A percentile compares a stretch with the other conserved stretches of the same genome.
phyloP scores from a whole-genome alignment of 352 stramenopile genomes.

The Halophytophthora polymorphica region DNA sequence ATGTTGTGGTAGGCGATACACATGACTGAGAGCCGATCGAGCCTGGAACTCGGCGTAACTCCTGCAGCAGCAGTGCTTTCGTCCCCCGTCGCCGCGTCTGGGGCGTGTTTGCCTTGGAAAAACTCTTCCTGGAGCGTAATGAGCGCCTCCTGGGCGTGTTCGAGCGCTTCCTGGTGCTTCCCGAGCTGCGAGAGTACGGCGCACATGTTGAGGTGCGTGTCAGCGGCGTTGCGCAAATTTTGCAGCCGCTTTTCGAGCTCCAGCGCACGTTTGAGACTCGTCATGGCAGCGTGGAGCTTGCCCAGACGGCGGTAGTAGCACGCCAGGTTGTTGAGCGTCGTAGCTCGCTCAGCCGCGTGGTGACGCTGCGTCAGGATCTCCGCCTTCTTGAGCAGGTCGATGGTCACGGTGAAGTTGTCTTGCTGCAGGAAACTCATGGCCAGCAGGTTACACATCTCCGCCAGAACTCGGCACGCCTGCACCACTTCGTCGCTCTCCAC shows the following conservation, averaged over 20 bases:
- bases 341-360: slow-evolving; percentile 64
- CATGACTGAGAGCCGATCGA: slow-evolving; percentile 90
- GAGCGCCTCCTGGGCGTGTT: slow-evolving; percentile 87
- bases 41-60: slow-evolving; percentile 7
- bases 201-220: slow-evolving; percentile 94
- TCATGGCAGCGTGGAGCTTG: slow-evolving; percentile 89
- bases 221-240: slow-evolving; percentile 79
- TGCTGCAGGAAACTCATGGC: slow-evolving; percentile 94
- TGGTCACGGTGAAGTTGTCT: slow-evolving; percentile 88
- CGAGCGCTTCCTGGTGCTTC: slow-evolving; percentile 78
- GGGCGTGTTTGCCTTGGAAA: slow-evolving; percentile 31
- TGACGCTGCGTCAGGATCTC: slow-evolving; percentile 90
- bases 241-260: slow-evolving; percentile 79
- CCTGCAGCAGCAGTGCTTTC: background rate
- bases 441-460: slow-evolving; percentile 93
- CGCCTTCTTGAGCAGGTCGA: slow-evolving; percentile 93
- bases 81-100: background rate
- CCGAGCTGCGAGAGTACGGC: slow-evolving; percentile 89
- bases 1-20: slow-evolving; percentile 95
- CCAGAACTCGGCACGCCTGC: slow-evolving; percentile 84
- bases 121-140: slow-evolving; percentile 90
- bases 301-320: slow-evolving; percentile 90
- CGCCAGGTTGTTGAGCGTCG: slow-evolving; percentile 93
- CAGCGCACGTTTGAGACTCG: slow-evolving; percentile 88
- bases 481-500: slow-evolving; percentile 81